Evolutionary conservation across 148 eudicot genomes (phyloP).

Genomic region (Arctostaphylos glauca): DNA sequence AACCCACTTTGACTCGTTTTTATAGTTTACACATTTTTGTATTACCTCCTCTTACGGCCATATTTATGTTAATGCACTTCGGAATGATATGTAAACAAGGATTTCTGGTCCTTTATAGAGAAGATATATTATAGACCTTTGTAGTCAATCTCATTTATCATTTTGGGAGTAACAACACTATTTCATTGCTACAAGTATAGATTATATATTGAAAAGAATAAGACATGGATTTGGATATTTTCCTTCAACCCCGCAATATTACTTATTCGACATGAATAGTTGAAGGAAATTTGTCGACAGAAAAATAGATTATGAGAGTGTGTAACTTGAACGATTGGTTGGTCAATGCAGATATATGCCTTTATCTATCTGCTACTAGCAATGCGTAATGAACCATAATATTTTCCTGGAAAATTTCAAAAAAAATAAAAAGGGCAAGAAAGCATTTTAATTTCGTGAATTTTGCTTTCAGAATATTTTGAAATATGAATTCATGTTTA

Average conservation of each 20-base stretch:
- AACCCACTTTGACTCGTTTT: background rate
- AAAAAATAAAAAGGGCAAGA: no score
- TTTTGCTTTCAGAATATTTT: no score
- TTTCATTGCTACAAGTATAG: background rate
- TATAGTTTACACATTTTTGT: background rate
- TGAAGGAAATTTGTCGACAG: background rate
- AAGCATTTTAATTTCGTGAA: no score
- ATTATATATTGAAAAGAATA: slow-evolving; percentile 3
- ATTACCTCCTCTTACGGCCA: background rate
- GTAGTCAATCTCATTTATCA: background rate
- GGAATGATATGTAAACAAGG: background rate
- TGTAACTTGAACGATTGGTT: slow-evolving; percentile 11
- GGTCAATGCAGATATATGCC: background rate
- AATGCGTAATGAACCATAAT: no score
- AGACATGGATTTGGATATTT: background rate
- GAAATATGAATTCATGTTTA: no score
- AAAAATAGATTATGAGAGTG: slow-evolving; percentile 12
- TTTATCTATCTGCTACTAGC: background rate
- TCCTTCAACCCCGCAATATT: background rate
- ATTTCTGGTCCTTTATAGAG: background rate
- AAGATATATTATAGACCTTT: background rate
- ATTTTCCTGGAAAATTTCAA: no score
- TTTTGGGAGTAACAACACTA: background rate
- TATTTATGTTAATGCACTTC: background rate
- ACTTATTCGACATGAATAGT: slow-evolving; percentile 2